Base-by-base conservation (phyloP, 192 early-diverging fungal species). In the Coemansia sp. region DNA sequence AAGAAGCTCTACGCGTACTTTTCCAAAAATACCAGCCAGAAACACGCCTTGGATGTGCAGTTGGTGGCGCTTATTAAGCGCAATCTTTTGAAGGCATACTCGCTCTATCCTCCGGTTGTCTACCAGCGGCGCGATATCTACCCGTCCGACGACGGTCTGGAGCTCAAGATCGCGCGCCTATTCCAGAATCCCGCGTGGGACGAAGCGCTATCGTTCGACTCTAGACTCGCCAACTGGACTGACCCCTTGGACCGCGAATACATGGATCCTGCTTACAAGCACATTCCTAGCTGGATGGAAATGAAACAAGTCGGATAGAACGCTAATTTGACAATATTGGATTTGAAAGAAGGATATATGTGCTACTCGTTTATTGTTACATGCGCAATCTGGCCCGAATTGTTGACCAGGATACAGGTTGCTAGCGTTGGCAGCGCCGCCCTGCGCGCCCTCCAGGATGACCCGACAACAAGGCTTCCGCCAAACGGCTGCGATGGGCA, bases 61-160 rank as follows among this genome's bases (percentile, higher is more conserved):
- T 45, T 75, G 0, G 71, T 75, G 0, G 79, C 72, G 2, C 59
- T 81, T 13, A 55, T 76, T 11, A 73, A 76, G 41, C 60, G 74
- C 29, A 68, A 59, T 11, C 17, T 75, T n/a, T 27, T 82, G 1
- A 34, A 44, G 7, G 45, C 81, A 2, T 78, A 60, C 34, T 78
- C 75, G 14, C 10, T 78, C 17, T 47, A 74, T 50, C 81, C 81
- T 27, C 75, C 75, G 0, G 62, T 73, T n/a, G 72, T 82, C 22
- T 71, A 72, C 41, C 81, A 82, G 62, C 61, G 71, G 20, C 81
- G 81, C 31, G 72, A 77, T 44, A 47, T 81, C 45, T 79, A 79
- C 20, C 76, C 70, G 28, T 63, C 76, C 3, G 76, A 79, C 40
- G 76, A 79, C 42, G 76, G 70, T 27, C 31, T 73, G 50, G 70